Conservation (phyloP, 2,329 filamentous ascomycete genomes). For the Decorospora gaudefroyi region DNA sequence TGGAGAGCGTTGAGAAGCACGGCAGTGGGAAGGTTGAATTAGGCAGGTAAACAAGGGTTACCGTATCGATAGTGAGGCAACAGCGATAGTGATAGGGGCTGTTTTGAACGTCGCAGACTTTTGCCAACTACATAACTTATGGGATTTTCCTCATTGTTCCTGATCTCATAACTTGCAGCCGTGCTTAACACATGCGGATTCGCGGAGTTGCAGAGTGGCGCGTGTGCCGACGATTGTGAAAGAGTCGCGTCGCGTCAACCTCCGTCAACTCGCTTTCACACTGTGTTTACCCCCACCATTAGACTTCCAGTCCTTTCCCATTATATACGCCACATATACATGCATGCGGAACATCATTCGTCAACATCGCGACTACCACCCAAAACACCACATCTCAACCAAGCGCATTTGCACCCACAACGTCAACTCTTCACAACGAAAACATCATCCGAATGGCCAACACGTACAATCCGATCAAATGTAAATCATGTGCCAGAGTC, state of each 20-base stretch:
- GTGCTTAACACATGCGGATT: too few species aligned
- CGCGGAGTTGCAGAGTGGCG: too few species aligned
- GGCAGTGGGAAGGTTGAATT: too few species aligned
- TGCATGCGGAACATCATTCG: not conserved
- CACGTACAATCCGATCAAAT: conserved; percentile 5
- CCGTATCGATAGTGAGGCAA: too few species aligned
- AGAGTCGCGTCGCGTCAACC: conserved; percentile 6
- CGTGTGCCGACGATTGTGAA: conserved; percentile 1
- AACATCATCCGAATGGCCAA: conserved; percentile 4
- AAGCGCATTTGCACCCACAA: not conserved
- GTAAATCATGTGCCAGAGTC: conserved; percentile 10
- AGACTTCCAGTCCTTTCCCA: not conserved
- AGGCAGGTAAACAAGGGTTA: too few species aligned
- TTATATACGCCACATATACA: not conserved
- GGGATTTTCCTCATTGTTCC: too few species aligned
- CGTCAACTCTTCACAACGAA: not conserved
- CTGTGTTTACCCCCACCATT: not conserved
- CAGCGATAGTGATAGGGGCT: too few species aligned
- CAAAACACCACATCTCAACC: not conserved
- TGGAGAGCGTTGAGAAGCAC: too few species aligned
- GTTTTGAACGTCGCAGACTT: too few species aligned
- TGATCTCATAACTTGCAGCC: too few species aligned
- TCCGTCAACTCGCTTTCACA: conserved; percentile 1
- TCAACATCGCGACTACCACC: not conserved
- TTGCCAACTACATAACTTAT: too few species aligned